Evolutionary conservation across 2,329 filamentous ascomycete species (phyloP).

Genomic region (Fusarium redolens): DNA sequence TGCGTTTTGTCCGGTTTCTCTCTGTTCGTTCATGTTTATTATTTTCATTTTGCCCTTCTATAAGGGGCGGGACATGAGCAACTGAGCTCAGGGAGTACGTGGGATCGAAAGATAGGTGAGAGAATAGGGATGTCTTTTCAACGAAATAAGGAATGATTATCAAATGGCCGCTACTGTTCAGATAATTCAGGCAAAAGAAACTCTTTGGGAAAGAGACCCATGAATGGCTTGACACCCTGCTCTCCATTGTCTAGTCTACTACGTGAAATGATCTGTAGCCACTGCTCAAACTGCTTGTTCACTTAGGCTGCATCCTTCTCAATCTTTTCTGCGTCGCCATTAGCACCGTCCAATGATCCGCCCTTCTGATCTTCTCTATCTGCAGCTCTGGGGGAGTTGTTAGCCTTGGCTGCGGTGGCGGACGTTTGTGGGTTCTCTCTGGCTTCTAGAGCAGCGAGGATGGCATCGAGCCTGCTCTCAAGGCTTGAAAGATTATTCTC

Average conservation of each 20-base stretch:
- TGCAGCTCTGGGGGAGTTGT: background rate
- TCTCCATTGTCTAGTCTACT: background rate
- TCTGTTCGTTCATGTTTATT: background rate
- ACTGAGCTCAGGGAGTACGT: constrained; percentile 25
- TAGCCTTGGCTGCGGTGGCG: background rate
- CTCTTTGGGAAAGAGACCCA: constrained; percentile 4
- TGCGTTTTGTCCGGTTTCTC: background rate
- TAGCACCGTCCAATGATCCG: background rate
- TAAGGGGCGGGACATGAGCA: constrained; percentile 10
- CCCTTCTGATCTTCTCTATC: constrained; percentile 1
- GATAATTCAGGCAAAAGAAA: constrained; percentile 11
- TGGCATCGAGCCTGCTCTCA: constrained; percentile 65
- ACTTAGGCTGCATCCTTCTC: constrained; percentile 13
- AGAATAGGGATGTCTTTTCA: constrained; percentile 4
- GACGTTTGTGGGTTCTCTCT: constrained; percentile 12
- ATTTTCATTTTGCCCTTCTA: constrained; percentile 8
- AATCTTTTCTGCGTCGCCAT: constrained; percentile 2
- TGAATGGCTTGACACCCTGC: background rate
- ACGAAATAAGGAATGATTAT: constrained; percentile 3
- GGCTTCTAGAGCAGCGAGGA: constrained; percentile 62
- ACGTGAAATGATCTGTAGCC: background rate
- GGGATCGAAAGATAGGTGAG: constrained; percentile 1
- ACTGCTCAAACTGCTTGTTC: background rate
- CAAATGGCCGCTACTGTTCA: constrained; percentile 1
- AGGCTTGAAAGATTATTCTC: constrained; percentile 64